Percentiles rank a stretch among this genome's conserved stretches.
These are phyloP conservation scores for Hypsizygus ulmarius DNA, from an alignment of 1,284 basidiomycete species.

Conservation along the genomic window DNA sequence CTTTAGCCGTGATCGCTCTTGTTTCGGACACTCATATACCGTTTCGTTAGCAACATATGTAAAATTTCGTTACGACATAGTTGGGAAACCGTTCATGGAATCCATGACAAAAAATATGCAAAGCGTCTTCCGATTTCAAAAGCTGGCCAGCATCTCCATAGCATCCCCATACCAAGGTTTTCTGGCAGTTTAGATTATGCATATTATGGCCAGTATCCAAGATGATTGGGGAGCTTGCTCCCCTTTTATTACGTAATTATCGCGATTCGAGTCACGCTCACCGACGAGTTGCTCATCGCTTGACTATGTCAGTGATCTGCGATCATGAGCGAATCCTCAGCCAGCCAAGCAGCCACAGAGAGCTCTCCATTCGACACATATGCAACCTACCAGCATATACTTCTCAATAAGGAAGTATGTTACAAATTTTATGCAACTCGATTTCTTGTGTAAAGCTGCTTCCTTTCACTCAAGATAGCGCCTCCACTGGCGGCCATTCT, in stretches of 20 bases:
- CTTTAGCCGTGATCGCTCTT: not conserved
- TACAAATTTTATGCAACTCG: conserved; percentile 1
- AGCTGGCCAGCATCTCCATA: not conserved
- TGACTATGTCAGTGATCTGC: not conserved
- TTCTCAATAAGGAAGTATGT: conserved; percentile 58
- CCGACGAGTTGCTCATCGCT: too few relatives aligned
- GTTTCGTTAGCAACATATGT: conserved; percentile 16
- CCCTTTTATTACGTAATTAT: conserved; percentile 18
- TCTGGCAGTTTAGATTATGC: not conserved
- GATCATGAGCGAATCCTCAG: conserved; percentile 3
- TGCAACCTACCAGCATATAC: conserved; percentile 51
- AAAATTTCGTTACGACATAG: not conserved
- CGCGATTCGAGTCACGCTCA: conserved; percentile 3
- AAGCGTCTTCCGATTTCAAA: not conserved
- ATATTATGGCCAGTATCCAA: not conserved
- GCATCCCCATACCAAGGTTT: not conserved
- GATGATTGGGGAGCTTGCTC: too few relatives aligned
- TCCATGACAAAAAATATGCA: too few relatives aligned
- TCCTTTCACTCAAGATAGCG: conserved; percentile 53
- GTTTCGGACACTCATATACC: not conserved
- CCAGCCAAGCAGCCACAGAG: not conserved
- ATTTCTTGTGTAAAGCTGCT: conserved; percentile 1
- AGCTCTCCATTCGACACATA: conserved; percentile 49
- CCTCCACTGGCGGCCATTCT: conserved; percentile 88
- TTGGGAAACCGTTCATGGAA: not conserved